Conservation (phyloP, 306 rosid species). For the Castanopsis chinensis region DNA sequence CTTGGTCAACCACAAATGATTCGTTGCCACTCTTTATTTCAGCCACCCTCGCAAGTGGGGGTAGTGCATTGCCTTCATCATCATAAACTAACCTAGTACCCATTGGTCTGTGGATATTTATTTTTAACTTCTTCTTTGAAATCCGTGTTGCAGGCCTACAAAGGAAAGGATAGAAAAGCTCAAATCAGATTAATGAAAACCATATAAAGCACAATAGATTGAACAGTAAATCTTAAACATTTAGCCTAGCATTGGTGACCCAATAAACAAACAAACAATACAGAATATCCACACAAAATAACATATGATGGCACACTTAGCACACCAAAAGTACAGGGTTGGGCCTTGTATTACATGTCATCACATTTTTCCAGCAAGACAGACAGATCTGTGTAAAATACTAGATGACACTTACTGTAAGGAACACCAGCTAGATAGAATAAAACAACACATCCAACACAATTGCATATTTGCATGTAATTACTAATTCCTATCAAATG, state of each 20-base stretch:
- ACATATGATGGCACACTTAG: neutral
- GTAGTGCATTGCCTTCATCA: conserved; percentile 74
- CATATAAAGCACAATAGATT: neutral
- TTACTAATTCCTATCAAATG: neutral
- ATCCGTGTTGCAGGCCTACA: conserved; percentile 57
- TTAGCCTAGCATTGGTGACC: neutral
- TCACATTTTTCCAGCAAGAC: neutral
- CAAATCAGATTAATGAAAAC: conserved; percentile 3
- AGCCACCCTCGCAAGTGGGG: conserved; percentile 78
- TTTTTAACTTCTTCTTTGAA: conserved; percentile 81
- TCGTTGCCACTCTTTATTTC: conserved; percentile 41
- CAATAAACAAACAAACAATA: neutral
- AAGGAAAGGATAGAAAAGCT: conserved; percentile 9
- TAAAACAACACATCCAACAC: neutral
- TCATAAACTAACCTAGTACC: conserved; percentile 85
- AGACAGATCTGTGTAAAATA: neutral
- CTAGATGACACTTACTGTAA: no score
- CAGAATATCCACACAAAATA: neutral
- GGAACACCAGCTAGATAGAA: neutral
- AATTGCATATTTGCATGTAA: no score
- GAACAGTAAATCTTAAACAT: neutral
- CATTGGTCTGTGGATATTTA: conserved; percentile 69
- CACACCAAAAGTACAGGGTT: neutral
- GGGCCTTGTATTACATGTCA: no score
- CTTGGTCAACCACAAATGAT: conserved; percentile 53